These are phyloP conservation scores for Polysphondylium violaceum DNA, from an alignment of 78 protist species.

Conservation along the genomic window DNA sequence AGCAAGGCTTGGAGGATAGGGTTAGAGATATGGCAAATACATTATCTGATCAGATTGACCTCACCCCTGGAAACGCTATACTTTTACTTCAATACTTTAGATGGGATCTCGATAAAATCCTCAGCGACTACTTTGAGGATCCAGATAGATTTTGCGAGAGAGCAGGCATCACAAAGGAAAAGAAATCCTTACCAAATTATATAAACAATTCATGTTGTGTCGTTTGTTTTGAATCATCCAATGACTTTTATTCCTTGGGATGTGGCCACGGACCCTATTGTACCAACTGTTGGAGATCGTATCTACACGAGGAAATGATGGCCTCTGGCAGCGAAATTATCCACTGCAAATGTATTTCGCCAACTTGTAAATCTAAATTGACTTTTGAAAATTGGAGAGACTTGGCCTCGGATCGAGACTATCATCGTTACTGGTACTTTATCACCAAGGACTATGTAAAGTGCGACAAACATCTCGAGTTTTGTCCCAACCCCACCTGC, in stretches of 20 bases:
- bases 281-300: conserved; percentile 47
- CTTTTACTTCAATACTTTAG: conserved; percentile 32
- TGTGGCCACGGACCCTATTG: conserved; percentile 80
- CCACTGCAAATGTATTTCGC: conserved; percentile 36
- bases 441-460: conserved; percentile 69
- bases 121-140: conserved; percentile 71
- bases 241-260: conserved; percentile 12
- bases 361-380: conserved; percentile 44
- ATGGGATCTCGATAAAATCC: conserved; percentile 69
- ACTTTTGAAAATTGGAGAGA: conserved; percentile 54
- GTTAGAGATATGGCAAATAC: conserved; percentile 36
- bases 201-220: conserved; percentile 26
- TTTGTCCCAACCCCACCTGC: conserved; percentile 82
- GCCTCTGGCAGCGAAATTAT: conserved; percentile 40
- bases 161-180: conserved; percentile 38
- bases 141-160: conserved; percentile 52
- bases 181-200: too few relatives aligned
- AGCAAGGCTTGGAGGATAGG: conserved; percentile 33
- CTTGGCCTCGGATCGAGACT: conserved; percentile 44
- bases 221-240: conserved; percentile 47
- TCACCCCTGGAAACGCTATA: conserved; percentile 35
- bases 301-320: conserved; percentile 56
- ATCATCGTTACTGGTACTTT: conserved; percentile 78
- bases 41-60: conserved; percentile 52
- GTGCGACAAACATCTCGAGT: conserved; percentile 46